These are phyloP conservation scores for Hypoxylon sp. DNA, from an alignment of 2,329 filamentous ascomycete genomes.

Conservation along the genomic window DNA sequence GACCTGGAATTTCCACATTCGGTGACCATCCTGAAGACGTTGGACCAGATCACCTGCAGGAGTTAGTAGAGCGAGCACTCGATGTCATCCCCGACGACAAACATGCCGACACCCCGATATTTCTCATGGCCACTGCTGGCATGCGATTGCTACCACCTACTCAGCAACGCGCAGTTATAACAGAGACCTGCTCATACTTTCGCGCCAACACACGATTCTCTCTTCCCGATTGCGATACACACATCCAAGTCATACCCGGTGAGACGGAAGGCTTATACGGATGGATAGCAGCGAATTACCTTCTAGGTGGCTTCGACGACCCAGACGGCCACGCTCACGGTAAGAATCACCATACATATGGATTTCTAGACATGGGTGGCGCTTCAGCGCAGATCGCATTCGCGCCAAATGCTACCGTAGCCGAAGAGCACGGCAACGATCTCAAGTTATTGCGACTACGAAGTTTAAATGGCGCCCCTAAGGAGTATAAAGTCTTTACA, in stretches of 20 bases:
- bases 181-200: constrained; percentile 86
- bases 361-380: constrained; percentile 98
- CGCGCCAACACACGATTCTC: constrained; percentile 82
- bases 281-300: constrained; percentile 97
- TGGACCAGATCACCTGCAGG: constrained; percentile 84
- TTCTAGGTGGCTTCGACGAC: constrained; percentile 90
- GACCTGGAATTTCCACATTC: constrained; percentile 93
- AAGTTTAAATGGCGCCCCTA: constrained; percentile 80
- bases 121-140: constrained; percentile 94
- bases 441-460: constrained; percentile 88
- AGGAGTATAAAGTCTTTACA: constrained; percentile 92
- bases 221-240: constrained; percentile 88
- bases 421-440: constrained; percentile 89
- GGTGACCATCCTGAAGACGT: constrained; percentile 81
- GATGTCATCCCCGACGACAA: constrained; percentile 82
- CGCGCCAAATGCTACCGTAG: constrained; percentile 92
- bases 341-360: constrained; percentile 93
- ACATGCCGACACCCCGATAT: constrained; percentile 88
- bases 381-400: constrained; percentile 98
- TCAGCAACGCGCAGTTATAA: constrained; percentile 80
- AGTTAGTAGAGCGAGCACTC: constrained; percentile 85
- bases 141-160: constrained; percentile 86
- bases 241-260: constrained; percentile 94
- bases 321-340: constrained; percentile 83
- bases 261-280: constrained; percentile 97